Percentiles rank a stretch among this genome's conserved stretches.
phyloP scores from a whole-genome alignment of 495 filamentous ascomycete species.

The Penicillium arizonense region DNA sequence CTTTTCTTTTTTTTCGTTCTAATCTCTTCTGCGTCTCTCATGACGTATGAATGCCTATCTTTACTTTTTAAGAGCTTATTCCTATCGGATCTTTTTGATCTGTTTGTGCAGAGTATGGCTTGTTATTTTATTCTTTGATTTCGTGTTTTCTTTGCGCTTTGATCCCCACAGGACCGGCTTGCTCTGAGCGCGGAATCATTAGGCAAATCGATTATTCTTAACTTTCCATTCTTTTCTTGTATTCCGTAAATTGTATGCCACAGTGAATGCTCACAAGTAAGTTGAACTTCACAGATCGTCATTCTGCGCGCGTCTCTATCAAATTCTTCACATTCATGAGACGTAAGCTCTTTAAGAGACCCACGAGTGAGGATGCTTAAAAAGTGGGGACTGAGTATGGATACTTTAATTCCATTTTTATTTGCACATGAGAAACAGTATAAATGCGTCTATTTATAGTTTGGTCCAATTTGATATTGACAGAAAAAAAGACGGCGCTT shows the following conservation, averaged over 20 bases:
- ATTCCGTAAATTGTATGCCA: background rate
- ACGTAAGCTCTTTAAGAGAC: too few species aligned
- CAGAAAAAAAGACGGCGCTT: too few species aligned
- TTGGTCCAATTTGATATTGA: too few species aligned
- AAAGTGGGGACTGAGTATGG: too few species aligned
- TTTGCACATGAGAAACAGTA: too few species aligned
- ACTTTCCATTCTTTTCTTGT: background rate
- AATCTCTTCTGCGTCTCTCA: slow-evolving; percentile 4
- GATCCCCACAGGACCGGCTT: background rate
- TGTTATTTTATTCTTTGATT: background rate
- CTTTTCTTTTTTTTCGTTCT: background rate
- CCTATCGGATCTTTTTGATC: slow-evolving; percentile 5
- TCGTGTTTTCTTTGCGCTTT: background rate
- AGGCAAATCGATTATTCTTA: slow-evolving; percentile 1
- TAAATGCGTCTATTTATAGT: too few species aligned
- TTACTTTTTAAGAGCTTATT: slow-evolving; percentile 3
- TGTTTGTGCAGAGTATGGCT: slow-evolving; percentile 5
- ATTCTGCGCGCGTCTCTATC: too few species aligned
- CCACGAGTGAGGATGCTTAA: too few species aligned
- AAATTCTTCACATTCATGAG: too few species aligned
- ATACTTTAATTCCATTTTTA: too few species aligned
- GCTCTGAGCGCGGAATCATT: background rate
- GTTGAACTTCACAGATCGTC: background rate
- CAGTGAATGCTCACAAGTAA: background rate
- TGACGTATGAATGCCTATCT: slow-evolving; percentile 7